Conservation (phyloP, 768 basidiomycete genomes). For the Pleurotus salmoneostramineus region DNA sequence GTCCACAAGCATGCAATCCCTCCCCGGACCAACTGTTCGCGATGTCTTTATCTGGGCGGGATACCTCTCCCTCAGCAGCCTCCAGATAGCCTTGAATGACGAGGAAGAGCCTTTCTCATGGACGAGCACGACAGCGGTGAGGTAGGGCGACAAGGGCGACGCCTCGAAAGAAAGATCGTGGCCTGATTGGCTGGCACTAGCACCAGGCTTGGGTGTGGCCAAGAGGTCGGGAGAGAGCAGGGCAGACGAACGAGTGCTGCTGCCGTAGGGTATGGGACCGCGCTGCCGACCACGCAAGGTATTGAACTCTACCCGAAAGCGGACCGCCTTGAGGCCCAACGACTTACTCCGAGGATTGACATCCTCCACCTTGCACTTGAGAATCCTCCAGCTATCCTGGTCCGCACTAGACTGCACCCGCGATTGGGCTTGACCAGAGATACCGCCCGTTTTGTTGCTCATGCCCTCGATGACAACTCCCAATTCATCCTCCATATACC, state of each 20-base stretch:
- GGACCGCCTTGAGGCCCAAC: slow-evolving; percentile 64
- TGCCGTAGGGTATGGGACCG: neutral
- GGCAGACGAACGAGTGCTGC: slow-evolving; percentile 20
- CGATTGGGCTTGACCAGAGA: slow-evolving; percentile 8
- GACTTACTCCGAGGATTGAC: slow-evolving; percentile 31
- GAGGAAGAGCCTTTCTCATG: slow-evolving; percentile 91
- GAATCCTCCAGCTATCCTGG: slow-evolving; percentile 9
- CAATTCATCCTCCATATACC: slow-evolving; percentile 56
- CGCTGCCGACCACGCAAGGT: slow-evolving; percentile 8
- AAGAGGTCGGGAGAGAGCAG: slow-evolving; percentile 18
- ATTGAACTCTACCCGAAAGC: slow-evolving; percentile 81
- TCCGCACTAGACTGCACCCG: slow-evolving; percentile 19
- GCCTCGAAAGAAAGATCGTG: neutral
- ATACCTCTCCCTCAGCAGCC: slow-evolving; percentile 70
- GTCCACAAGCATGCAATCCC: neutral
- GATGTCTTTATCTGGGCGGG: slow-evolving; percentile 15
- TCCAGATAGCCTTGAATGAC: slow-evolving; percentile 77
- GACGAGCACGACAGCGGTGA: slow-evolving; percentile 60
- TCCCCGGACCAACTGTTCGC: neutral
- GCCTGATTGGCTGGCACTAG: neutral
- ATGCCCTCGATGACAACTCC: slow-evolving; percentile 50
- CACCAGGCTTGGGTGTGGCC: neutral
- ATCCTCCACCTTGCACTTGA: slow-evolving; percentile 55
- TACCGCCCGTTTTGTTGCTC: slow-evolving; percentile 21
- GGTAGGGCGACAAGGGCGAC: neutral